phyloP scores from a whole-genome alignment of 2,329 filamentous ascomycete genomes.

The Beauveria asiatica region DNA sequence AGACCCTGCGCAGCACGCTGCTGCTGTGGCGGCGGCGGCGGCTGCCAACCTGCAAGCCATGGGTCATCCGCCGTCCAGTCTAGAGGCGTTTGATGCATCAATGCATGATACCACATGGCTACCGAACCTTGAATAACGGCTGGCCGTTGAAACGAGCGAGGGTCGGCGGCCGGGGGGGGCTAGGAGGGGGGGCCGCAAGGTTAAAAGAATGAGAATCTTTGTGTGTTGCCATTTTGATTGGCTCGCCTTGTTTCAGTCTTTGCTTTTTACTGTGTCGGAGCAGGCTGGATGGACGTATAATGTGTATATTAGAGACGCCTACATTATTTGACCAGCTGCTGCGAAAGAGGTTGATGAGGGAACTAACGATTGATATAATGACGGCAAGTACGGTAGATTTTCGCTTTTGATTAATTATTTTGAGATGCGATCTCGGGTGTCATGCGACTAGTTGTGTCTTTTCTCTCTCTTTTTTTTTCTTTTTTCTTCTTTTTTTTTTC shows the following conservation, averaged over 20 bases:
- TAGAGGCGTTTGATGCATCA: slow-evolving; percentile 26
- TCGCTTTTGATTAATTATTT: not conserved
- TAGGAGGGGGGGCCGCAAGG: not conserved
- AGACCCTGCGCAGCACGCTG: not conserved
- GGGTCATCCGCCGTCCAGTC: slow-evolving; percentile 18
- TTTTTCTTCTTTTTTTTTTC: not conserved
- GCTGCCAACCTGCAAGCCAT: slow-evolving; percentile 7
- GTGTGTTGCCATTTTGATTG: not conserved
- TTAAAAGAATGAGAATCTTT: not conserved
- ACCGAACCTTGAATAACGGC: slow-evolving; percentile 25
- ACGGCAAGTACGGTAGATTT: not conserved
- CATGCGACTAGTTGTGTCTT: not conserved
- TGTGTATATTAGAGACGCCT: not conserved
- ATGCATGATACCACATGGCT: slow-evolving; percentile 27
- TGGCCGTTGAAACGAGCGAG: not conserved
- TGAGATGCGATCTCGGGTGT: not conserved
- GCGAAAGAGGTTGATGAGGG: not conserved
- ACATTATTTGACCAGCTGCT: not conserved
- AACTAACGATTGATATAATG: not conserved
- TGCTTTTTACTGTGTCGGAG: not conserved
- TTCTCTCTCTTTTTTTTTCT: not conserved
- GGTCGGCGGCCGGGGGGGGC: no score
- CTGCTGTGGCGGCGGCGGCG: not conserved
- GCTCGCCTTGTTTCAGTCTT: not conserved
- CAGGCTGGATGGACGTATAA: not conserved